These are phyloP conservation scores for Aechmea fasciata DNA, from an alignment of 176 grass and related monocot genomes.

Conservation along the genomic window DNA sequence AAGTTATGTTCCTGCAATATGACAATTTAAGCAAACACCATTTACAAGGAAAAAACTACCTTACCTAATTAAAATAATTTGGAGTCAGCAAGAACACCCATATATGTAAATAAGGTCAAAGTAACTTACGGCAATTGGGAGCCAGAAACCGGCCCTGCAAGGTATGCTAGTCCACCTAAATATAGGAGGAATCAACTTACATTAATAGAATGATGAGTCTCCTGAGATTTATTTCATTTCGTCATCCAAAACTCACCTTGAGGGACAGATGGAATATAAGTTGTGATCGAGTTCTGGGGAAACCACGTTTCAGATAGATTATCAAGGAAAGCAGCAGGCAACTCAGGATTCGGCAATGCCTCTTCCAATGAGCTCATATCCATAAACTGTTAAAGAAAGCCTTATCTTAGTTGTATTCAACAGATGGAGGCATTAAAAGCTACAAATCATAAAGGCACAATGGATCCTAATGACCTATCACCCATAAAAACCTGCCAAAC, in stretches of 20 bases:
- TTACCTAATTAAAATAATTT: background rate
- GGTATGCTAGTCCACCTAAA: conserved; percentile 46
- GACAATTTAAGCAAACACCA: conserved; percentile 6
- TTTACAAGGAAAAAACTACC: background rate
- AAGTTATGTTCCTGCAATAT: conserved; percentile 44
- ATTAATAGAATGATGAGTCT: background rate
- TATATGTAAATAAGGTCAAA: conserved; percentile 4
- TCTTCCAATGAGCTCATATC: conserved; percentile 39
- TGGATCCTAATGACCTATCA: background rate
- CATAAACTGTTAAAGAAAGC: conserved; percentile 46
- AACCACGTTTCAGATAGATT: conserved; percentile 55
- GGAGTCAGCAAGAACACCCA: background rate
- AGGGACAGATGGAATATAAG: conserved; percentile 26
- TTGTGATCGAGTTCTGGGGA: conserved; percentile 24
- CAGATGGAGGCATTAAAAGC: no score
- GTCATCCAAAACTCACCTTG: conserved; percentile 38
- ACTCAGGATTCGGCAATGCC: conserved; percentile 32
- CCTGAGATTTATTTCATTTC: background rate
- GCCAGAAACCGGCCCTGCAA: conserved; percentile 27
- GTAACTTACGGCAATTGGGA: conserved; percentile 49
- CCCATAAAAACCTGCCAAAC: background rate
- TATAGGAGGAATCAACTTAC: background rate
- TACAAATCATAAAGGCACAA: background rate
- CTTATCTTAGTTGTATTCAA: no score
- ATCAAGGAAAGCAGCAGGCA: conserved; percentile 37